Percentiles rank a stretch among this genome's conserved stretches.
Conservation (phyloP, 2,329 filamentous ascomycete species). For the Diplodia mutila region DNA sequence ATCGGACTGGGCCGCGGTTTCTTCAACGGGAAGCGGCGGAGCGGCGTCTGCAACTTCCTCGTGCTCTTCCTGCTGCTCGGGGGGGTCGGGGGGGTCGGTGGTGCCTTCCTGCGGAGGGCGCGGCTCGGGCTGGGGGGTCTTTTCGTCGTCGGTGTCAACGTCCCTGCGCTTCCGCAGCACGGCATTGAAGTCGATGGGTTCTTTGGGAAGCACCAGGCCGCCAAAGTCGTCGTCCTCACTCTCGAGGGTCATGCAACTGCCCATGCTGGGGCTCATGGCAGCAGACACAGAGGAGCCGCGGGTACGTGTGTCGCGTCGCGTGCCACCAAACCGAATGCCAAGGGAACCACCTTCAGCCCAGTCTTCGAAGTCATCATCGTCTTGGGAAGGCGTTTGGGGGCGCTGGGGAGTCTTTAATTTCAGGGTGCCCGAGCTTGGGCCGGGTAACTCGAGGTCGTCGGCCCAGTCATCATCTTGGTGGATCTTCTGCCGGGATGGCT, state of each 20-base stretch:
- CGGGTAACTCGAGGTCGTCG: constrained; percentile 53
- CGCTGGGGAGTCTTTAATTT: constrained; percentile 48
- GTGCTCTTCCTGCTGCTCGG: constrained; percentile 9
- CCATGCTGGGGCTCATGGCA: constrained; percentile 87
- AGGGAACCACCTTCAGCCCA: constrained; percentile 94
- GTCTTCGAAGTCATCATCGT: constrained; percentile 68
- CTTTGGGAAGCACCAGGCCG: constrained; percentile 82
- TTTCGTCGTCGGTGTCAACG: constrained; percentile 38
- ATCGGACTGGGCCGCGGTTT: constrained; percentile 29
- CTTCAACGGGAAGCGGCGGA: constrained; percentile 28
- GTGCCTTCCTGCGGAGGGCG: background rate
- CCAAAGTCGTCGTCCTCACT: constrained; percentile 93
- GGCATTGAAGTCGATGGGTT: constrained; percentile 80
- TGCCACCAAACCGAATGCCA: constrained; percentile 87
- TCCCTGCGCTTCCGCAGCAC: constrained; percentile 73
- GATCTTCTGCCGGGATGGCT: constrained; percentile 49
- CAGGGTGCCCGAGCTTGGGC: constrained; percentile 41
- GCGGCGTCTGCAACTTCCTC: constrained; percentile 28
- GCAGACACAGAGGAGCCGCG: constrained; percentile 87
- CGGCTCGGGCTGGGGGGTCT: constrained; percentile 22
- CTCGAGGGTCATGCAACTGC: constrained; percentile 87
- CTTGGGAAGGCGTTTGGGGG: constrained; percentile 46
- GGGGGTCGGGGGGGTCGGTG: too few relatives aligned
- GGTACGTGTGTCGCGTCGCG: constrained; percentile 74
- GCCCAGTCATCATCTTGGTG: constrained; percentile 56